Evolutionary conservation across 2,329 filamentous ascomycete species (phyloP), one percentile per base, ranked within the genome.

Genomic region (Juglanconis oblonga): DNA sequence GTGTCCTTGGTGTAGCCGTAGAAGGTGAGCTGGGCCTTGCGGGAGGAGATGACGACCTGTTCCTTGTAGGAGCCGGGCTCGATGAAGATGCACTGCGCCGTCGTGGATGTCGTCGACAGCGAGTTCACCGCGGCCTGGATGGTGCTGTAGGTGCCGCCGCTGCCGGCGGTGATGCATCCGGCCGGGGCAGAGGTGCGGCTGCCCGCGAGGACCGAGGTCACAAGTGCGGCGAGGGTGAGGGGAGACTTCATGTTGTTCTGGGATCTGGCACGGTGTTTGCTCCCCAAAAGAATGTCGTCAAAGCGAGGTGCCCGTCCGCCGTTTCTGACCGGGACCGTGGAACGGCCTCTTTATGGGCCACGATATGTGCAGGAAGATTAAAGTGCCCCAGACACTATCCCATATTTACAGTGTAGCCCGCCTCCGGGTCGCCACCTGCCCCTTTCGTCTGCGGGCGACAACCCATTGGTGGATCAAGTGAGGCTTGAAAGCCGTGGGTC

Each of bases 31-130:
- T 77, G 71, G 1, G 79, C 81, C 10, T 72, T 73, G 51, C 81
- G 76, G 1, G 71, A 64, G 3, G 77, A 71, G 48, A 88, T 76
- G 65, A 79, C 80, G 45, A 87, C 82, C 67, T 87, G 85, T 69
- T 87, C 85, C 3, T 72, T 74, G 76, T 88, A 87, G 40, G 82
- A 85, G 8, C 85, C 85, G 31, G 79, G 71, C 66, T 82, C 70
- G 70, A 89, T 82, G 74, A 88, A 89, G 72, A 89, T 85, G 67
- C 80, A 83, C 61, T 86, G 83, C 1, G 76, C 75, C 1, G 72
- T 64, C 1, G 79, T 77, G 6, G 78, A 76, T 1, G 76, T 74
- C 0, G 78, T 81, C n/a, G 79, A 81, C 8, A 88, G 77, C 5
- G 84, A 79, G 66, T 84, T 69, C 59, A 89, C 79, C 8, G 87